Evolutionary conservation across 306 rosid genomes (phyloP), one percentile per base, ranked within the genome.

Genomic region (Cucumis cinereus): DNA sequence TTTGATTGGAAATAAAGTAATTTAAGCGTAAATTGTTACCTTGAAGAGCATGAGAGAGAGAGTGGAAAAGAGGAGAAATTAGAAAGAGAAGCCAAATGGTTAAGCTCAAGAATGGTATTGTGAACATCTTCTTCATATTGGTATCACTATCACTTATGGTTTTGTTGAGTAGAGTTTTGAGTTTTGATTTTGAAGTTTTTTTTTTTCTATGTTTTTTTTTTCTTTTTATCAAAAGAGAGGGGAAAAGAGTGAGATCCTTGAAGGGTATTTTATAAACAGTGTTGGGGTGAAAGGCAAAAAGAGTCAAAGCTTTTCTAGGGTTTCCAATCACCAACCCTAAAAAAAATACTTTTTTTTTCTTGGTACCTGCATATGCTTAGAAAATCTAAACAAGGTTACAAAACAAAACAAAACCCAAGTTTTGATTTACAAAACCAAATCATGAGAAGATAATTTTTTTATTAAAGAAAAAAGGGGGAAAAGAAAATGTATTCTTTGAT

Each of bases 291-390:
- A 49, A 63, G 71, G 59, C 43, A 47, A 69, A 69, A 69, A 71
- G 76, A 49, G 76, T 71, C 76, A 71, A 71, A 71, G 26, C 76
- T 71, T 71, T 71, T 71, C 76, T 71, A 71, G 76, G 76, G 76
- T 71, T 71, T 71, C 76, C 76, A 71, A 71, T 47, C 76, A 71
- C 59, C 26, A 15, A 26, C 76, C 76, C 41, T 47, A 71, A 71
- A 23, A 23, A 66, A 47, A 49, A 49, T 26, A 49, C 19, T 40
- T 40, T 40, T 69, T 68, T 23, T 24, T 24, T 14, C 76, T 71
- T 71, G 76, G 59, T 71, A 71, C 3, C 76, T 49, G 41, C 76
- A 71, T 24, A 49, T 17, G 6, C 59, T 26, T 71, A 49, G 59
- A 71, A 71, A 71, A 71, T 26, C 16, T 71, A 47, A 67, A 67